Percentiles rank a stretch among this genome's conserved stretches.
Conservation (phyloP, 2,329 filamentous ascomycete species). For the Fusarium tuaranense region DNA sequence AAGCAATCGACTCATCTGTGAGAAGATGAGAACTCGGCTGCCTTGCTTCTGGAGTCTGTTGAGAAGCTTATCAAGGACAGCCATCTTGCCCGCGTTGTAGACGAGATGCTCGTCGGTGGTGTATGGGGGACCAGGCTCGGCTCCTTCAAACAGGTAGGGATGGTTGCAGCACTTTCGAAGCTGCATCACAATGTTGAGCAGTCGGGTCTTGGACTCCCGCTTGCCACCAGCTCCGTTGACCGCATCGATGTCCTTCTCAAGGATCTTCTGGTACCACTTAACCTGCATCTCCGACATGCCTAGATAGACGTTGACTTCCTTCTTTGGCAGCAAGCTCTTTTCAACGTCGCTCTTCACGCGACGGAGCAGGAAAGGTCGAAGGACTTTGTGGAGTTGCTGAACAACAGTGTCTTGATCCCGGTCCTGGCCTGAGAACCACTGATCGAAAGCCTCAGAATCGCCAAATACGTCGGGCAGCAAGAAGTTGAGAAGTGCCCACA, state of each 20-base stretch:
- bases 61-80: conserved; percentile 92
- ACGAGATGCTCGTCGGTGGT: conserved; percentile 97
- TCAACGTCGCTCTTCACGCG: conserved; percentile 98
- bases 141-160: conserved; percentile 96
- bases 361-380: conserved; percentile 92
- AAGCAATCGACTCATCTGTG: conserved; percentile 96
- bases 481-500: conserved; percentile 98
- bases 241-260: conserved; percentile 98
- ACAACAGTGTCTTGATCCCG: conserved; percentile 95
- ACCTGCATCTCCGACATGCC: conserved; percentile 99
- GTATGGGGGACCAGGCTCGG: conserved; percentile 96
- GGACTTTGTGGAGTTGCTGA: conserved; percentile 91
- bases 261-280: conserved; percentile 98
- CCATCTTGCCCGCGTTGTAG: conserved; percentile 96
- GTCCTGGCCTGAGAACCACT: conserved; percentile 95
- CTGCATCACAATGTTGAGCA: conserved; percentile 99
- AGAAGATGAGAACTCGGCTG: conserved; percentile 98
- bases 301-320: conserved; percentile 96
- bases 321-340: conserved; percentile 96
- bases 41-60: conserved; percentile 85
- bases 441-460: conserved; percentile 95
- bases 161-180: conserved; percentile 99
- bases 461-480: conserved; percentile 98
- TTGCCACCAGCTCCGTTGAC: conserved; percentile 97
- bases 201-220: conserved; percentile 94